phyloP scores from a whole-genome alignment of 2,329 filamentous ascomycete species.

The Salinomyces thailandicus region DNA sequence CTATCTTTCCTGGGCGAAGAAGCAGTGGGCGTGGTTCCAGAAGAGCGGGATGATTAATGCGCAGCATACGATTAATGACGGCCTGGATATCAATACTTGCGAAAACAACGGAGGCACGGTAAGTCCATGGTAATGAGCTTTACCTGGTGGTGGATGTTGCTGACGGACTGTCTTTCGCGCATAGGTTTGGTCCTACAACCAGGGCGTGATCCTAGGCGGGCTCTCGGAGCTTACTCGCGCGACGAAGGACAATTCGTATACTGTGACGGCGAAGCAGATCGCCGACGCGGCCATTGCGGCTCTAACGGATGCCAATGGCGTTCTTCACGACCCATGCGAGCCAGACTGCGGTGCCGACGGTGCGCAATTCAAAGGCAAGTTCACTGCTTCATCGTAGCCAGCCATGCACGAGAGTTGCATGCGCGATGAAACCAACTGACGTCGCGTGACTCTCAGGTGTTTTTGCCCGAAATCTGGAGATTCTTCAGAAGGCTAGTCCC shows the following conservation, averaged over 20 bases:
- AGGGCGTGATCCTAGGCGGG: constrained; percentile 51
- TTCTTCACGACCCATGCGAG: constrained; percentile 32
- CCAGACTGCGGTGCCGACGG: constrained; percentile 33
- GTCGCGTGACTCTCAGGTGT: no score
- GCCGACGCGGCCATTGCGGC: constrained; percentile 31
- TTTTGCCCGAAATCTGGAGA: constrained; percentile 54
- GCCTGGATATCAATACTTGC: constrained; percentile 38
- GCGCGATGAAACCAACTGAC: no score
- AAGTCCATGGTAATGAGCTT: no score
- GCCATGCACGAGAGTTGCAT: no score
- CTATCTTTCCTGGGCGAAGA: constrained; percentile 38
- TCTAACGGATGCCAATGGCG: constrained; percentile 28
- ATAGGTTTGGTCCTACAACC: constrained; percentile 42
- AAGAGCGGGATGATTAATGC: constrained; percentile 41
- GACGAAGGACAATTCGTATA: constrained; percentile 22
- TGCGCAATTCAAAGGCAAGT: constrained; percentile 56
- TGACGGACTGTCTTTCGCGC: neutral
- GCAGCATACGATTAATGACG: constrained; percentile 44
- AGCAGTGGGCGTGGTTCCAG: constrained; percentile 43
- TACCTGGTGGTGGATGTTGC: neutral
- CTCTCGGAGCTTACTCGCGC: constrained; percentile 44
- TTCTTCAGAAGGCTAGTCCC: constrained; percentile 44
- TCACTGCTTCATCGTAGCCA: no score
- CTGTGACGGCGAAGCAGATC: constrained; percentile 28
- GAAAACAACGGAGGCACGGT: constrained; percentile 37